A percentile compares a stretch with the other conserved stretches of the same genome.
Conservation (phyloP, 1,139 yeast genomes). For the Arxiozyma telluris region DNA sequence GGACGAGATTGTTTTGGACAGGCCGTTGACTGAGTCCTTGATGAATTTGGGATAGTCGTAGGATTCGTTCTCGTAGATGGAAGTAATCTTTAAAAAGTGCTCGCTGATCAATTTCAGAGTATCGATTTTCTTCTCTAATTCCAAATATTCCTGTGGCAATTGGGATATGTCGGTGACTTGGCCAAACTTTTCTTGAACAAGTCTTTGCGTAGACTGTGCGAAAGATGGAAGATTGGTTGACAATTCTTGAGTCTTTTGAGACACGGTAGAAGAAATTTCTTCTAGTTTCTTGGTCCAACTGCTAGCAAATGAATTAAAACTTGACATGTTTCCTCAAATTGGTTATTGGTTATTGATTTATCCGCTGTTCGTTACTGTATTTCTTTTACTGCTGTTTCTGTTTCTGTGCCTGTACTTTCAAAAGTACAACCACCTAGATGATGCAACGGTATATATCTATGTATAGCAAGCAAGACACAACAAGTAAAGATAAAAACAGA, state of each 20-base stretch:
- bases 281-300: conserved; percentile 24
- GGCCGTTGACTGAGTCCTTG: conserved; percentile 65
- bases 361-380: no score
- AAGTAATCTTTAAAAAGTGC: conserved; percentile 63
- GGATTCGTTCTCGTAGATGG: conserved; percentile 63
- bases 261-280: conserved; percentile 25
- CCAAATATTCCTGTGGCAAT: conserved; percentile 73
- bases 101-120: conserved; percentile 64
- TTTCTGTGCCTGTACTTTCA: no score
- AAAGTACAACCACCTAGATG: no score
- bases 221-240: conserved; percentile 41
- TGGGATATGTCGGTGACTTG: conserved; percentile 73
- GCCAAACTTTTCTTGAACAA: conserved; percentile 73
- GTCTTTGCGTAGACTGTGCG: conserved; percentile 74
- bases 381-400: no score
- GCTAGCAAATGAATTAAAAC: conserved; percentile 16
- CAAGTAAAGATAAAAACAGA: no score
- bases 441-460: no score
- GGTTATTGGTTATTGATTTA: background rate
- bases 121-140: conserved; percentile 67
- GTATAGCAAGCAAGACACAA: no score
- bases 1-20: conserved; percentile 57
- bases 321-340: conserved; percentile 8
- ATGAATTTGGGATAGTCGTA: conserved; percentile 82
- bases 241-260: conserved; percentile 28